phyloP scores from a whole-genome alignment of 108 stramenopile genomes.

The Cyclotella kingstonii region DNA sequence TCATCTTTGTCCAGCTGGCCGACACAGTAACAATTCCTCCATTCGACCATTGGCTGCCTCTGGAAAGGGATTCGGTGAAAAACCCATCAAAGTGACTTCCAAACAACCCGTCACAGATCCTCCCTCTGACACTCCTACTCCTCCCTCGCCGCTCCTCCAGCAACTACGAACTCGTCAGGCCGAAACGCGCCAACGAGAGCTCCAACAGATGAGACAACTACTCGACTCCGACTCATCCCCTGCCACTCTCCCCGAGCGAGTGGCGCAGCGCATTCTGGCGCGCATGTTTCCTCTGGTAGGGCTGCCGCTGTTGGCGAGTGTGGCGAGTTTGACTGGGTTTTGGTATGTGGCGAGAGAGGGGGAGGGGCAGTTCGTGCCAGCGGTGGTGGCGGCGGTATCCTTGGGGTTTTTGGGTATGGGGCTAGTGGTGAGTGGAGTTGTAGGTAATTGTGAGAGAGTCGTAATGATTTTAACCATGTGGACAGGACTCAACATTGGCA shows the following conservation, averaged over 20 bases:
- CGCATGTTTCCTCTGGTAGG: slow-evolving; percentile 88
- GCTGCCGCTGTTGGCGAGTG: slow-evolving; percentile 64
- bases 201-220: slow-evolving; percentile 56
- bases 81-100: slow-evolving; percentile 1
- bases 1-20: too few species aligned
- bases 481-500: neutral
- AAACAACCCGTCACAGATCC: neutral
- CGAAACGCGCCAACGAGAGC: slow-evolving; percentile 68
- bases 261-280: slow-evolving; percentile 76
- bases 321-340: slow-evolving; percentile 75
- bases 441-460: neutral
- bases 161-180: slow-evolving; percentile 65
- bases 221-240: slow-evolving; percentile 52
- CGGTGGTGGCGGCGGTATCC: slow-evolving; percentile 67
- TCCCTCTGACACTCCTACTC: neutral
- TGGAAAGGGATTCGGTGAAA: slow-evolving; percentile 41
- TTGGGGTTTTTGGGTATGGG: slow-evolving; percentile 61
- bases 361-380: slow-evolving; percentile 78
- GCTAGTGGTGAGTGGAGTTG: slow-evolving; percentile 53
- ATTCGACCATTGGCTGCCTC: slow-evolving; percentile 14
- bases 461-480: neutral
- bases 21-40: too few species aligned
- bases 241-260: slow-evolving; percentile 82
- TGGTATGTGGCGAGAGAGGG: slow-evolving; percentile 79
- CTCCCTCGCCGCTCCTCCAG: slow-evolving; percentile 25